phyloP scores from a whole-genome alignment of 148 eudicot species.

The Rhododendron henanense region DNA sequence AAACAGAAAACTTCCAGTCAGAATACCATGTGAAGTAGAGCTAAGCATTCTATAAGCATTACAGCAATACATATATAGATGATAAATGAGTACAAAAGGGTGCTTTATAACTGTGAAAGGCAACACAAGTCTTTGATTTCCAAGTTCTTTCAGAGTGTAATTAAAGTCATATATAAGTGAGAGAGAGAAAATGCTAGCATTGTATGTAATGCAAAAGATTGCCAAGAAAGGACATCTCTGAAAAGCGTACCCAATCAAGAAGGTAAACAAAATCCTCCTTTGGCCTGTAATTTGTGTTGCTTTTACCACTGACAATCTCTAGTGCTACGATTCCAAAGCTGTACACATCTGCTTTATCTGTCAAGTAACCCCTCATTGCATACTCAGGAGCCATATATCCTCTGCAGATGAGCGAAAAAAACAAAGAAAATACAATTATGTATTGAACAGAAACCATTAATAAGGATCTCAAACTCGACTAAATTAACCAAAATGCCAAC shows the following conservation, averaged over 20 bases:
- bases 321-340: conserved; percentile 57
- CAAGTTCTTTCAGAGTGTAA: not conserved
- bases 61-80: not conserved
- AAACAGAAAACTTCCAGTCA: not conserved
- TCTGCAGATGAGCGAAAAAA: conserved; percentile 16
- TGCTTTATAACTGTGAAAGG: not conserved
- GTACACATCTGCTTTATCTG: conserved; percentile 62
- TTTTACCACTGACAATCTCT: conserved; percentile 59
- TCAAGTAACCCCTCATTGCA: conserved; percentile 62
- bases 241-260: conserved; percentile 50
- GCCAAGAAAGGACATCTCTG: not conserved
- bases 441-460: not conserved
- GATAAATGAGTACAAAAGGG: not conserved
- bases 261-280: conserved; percentile 57
- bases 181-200: not conserved
- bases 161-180: not conserved
- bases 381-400: conserved; percentile 70
- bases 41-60: not conserved
- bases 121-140: not conserved
- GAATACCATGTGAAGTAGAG: not conserved
- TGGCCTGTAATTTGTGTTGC: conserved; percentile 53
- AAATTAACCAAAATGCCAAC: not conserved
- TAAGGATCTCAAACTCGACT: not conserved
- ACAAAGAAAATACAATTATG: not conserved
- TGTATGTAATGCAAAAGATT: not conserved